Conservation (phyloP, 2,329 filamentous ascomycete genomes). For the Penicillium sp. region DNA sequence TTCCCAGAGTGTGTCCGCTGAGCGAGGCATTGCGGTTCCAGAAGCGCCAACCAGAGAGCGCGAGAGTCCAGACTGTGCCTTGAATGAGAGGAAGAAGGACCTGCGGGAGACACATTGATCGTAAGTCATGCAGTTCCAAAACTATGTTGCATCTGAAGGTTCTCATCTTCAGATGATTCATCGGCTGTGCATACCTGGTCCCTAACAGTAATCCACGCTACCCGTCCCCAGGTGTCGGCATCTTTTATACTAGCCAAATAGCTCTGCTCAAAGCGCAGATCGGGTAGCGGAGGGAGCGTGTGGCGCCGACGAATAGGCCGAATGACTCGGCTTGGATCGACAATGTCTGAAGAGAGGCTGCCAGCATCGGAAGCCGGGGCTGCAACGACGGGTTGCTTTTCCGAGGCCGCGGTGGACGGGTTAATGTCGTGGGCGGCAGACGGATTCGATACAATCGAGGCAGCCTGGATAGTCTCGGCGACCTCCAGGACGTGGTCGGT, state of each 20-base stretch:
- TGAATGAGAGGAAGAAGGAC: constrained; percentile 84
- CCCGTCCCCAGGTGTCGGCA: constrained; percentile 76
- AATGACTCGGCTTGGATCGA: constrained; percentile 40
- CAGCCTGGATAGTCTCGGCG: constrained; percentile 78
- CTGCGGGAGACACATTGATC: constrained; percentile 48
- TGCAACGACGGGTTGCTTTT: constrained; percentile 64
- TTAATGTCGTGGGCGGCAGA: constrained; percentile 75
- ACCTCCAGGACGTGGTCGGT: constrained; percentile 65
- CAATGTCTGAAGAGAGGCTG: constrained; percentile 52
- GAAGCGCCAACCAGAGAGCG: constrained; percentile 82
- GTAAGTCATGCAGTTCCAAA: constrained; percentile 5
- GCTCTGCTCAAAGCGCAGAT: constrained; percentile 96
- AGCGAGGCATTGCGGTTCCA: constrained; percentile 82
- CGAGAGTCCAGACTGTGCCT: constrained; percentile 84
- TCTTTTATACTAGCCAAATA: constrained; percentile 86
- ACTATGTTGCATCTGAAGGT: not conserved
- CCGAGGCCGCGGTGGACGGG: constrained; percentile 73
- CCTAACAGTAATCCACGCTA: constrained; percentile 79
- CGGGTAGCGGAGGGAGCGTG: constrained; percentile 71
- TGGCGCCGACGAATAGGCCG: constrained; percentile 40
- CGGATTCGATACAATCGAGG: constrained; percentile 72
- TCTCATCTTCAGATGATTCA: not conserved
- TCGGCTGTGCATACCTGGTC: constrained; percentile 70
- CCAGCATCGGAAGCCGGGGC: constrained; percentile 44
- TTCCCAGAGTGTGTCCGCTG: constrained; percentile 74